Percentiles rank a stretch among this genome's conserved stretches.
Evolutionary conservation across 2,329 filamentous ascomycete species (phyloP).

Genomic region (Fusarium xyrophilum): DNA sequence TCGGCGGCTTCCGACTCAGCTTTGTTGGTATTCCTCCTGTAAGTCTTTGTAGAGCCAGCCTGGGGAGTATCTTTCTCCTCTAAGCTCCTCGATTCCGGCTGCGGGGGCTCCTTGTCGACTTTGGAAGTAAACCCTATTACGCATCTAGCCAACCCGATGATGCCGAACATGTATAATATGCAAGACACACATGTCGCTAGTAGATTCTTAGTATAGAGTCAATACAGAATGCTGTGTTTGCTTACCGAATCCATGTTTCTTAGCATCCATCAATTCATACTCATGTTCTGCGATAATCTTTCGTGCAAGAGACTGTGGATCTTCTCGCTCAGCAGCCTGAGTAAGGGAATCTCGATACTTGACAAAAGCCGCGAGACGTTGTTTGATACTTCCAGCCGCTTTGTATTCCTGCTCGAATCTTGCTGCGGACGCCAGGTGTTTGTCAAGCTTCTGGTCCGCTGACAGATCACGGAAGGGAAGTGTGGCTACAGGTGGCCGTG

Average conservation of each 20-base stretch:
- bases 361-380: not conserved
- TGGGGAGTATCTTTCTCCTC: not conserved
- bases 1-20: not conserved
- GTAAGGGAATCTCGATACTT: not conserved
- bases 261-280: not conserved
- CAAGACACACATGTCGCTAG: not conserved
- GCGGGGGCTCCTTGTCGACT: not conserved
- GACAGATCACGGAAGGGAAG: not conserved
- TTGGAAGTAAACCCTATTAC: not conserved
- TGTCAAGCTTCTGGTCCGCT: not conserved
- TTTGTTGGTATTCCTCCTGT: not conserved
- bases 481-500: not conserved
- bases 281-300: not conserved
- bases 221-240: not conserved
- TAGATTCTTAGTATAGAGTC: not conserved
- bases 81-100: not conserved
- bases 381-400: not conserved
- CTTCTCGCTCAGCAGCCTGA: not conserved
- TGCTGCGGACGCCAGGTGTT: not conserved
- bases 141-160: fast-evolving
- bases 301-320: too few species aligned
- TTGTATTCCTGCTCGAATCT: not conserved
- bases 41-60: not conserved
- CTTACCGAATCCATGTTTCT: not conserved
- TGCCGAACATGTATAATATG: fast-evolving